phyloP scores from a whole-genome alignment of 2,329 filamentous ascomycete genomes.

The Tolypocladium tropicale region DNA sequence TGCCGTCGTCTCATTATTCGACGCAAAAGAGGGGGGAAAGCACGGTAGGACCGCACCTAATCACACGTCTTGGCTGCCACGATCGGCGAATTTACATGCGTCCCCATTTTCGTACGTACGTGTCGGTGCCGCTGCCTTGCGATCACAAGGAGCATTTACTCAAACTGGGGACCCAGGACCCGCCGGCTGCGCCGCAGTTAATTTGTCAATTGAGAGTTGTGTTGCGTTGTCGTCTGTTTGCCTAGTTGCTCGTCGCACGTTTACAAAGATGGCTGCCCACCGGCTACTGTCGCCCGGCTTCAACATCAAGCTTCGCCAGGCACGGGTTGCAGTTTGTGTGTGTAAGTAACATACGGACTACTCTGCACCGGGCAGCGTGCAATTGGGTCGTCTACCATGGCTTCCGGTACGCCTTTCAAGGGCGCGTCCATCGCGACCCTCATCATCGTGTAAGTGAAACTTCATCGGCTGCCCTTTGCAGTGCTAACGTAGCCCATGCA shows the following conservation, averaged over 20 bases:
- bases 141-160: background rate
- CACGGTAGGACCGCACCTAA: no score
- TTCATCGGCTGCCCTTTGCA: background rate
- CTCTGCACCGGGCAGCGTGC: no score
- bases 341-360: no score
- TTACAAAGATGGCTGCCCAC: background rate
- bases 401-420: background rate
- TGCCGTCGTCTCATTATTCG: background rate
- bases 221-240: background rate
- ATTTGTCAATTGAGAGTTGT: background rate
- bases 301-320: background rate
- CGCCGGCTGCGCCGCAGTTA: background rate
- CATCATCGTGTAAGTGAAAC: background rate
- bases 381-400: background rate
- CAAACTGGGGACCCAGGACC: background rate
- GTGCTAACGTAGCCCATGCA: background rate
- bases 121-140: background rate
- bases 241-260: background rate
- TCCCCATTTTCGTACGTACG: background rate
- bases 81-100: background rate
- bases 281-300: background rate
- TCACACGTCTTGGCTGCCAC: background rate
- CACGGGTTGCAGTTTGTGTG: background rate
- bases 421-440: constrained; percentile 1
- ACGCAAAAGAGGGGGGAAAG: background rate